phyloP scores from a whole-genome alignment of 257 asterid genomes.

The Thymus quinquecostatus region DNA sequence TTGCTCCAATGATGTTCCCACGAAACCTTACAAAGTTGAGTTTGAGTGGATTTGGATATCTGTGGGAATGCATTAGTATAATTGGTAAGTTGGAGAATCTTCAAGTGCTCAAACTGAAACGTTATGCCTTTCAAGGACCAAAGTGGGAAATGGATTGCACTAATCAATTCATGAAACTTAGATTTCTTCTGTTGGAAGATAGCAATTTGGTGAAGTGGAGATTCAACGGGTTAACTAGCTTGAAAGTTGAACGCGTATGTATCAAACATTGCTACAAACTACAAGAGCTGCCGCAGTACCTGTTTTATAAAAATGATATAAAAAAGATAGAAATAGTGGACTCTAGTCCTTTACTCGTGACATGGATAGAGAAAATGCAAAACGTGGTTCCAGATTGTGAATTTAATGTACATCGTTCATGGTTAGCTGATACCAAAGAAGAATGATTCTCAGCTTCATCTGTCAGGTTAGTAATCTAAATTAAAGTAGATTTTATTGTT shows the following conservation, averaged over 20 bases:
- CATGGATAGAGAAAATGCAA: not conserved
- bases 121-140: too few species aligned
- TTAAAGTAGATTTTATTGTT: not conserved
- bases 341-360: not conserved
- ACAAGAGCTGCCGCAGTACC: not conserved
- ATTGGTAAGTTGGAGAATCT: too few species aligned
- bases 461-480: not conserved
- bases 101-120: too few species aligned
- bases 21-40: too few species aligned
- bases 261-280: not conserved
- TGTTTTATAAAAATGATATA: not conserved
- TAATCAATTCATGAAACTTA: not conserved
- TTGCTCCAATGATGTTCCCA: too few species aligned
- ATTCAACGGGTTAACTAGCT: fast-evolving
- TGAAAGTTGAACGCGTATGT: not conserved
- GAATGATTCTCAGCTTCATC: too few species aligned
- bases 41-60: too few species aligned
- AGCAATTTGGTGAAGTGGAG: not conserved
- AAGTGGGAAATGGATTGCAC: too few species aligned
- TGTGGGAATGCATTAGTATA: too few species aligned
- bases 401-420: not conserved
- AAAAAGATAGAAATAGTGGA: not conserved
- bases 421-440: not conserved
- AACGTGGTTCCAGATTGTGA: too few species aligned
- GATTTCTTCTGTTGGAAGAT: not conserved